Base-by-base conservation (phyloP, 1,284 basidiomycete species). In the Sparassis latifolia region DNA sequence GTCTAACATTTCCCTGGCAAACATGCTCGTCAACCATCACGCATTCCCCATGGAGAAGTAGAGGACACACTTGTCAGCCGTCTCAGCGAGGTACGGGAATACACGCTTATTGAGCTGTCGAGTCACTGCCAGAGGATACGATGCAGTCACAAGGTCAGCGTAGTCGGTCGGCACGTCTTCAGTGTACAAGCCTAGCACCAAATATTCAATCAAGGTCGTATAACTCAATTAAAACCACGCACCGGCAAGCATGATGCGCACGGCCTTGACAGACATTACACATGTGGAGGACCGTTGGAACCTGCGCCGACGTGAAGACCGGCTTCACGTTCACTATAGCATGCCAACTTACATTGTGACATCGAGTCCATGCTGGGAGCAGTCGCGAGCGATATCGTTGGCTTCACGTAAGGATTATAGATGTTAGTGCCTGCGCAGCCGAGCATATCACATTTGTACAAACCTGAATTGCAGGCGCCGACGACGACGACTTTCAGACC, bases 1-100 rank as follows among this genome's bases (percentile, higher is more conserved):
- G 0, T 81, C 75, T 3, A 84, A 66, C 2, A 81, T 20, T 20
- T 20, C 20, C 20, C 20, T 20, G 20, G 20, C 20, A 20, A 20
- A 61, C 30, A 80, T 75, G 70, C 9, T 27, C 10, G 40, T 42
- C 40, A 42, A 27, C 10, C 10, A 28, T 27, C 6, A 6, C 27
- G 7, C 40, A 42, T 9, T 6, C 6, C 12, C 7, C 35, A 12
- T 12, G 6, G 9, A 12, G 35, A 37, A 37, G 12, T 7, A 12
- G 35, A 7, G 12, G 7, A 37, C 35, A 37, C 12, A 37, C 35
- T 37, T 54, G 65, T 35, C 42, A 66, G 66, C 62, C 77, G 61
- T 86, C 84, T 78, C 74, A 0, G 76, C 78, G 10, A 87, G 73
- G 3, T 66, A 61, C 33, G 66, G 60, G 0, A 71, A 72, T n/a